Evolutionary conservation across 108 stramenopile genomes (phyloP), one percentile per base, ranked within the genome.

Genomic region (Cyclostephanos invisitatus): DNA sequence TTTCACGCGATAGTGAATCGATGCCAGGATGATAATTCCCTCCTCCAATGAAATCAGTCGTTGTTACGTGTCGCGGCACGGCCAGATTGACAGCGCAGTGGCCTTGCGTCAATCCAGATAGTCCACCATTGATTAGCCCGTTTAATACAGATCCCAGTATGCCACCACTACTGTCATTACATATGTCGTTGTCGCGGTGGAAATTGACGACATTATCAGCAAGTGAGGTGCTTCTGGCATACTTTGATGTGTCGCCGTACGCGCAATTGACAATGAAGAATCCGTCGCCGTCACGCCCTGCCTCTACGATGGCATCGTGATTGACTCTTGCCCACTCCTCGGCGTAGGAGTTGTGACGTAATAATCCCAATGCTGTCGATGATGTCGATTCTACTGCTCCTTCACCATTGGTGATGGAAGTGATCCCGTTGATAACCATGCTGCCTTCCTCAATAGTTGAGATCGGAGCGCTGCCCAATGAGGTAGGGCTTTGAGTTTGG

Each of bases 81-180:
- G 67, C 67, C 40, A 80, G 75, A 15, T 76, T 83, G 1, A 85
- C 72, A 0, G 83, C 85, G 36, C 74, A 72, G 60, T 85, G 85
- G 7, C 74, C 81, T 25, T 79, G 44, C 10, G 69, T 76, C 42
- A 83, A 74, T 24, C 85, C 85, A 10, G 75, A 83, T 14, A 83
- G 53, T 6, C 85, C 85, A 55, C 81, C 78, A 50, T 80, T 83
- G 32, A 83, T 20, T 10, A 78, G 49, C 21, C 82, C 85, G 46
- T 79, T 76, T 2, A 83, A 32, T 1, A 77, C 73, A 27, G 75
- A 35, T 17, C 54, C 40, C 29, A 85, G 63, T 24, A 59, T 59
- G 28, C 37, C 36, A 21, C 55, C 12, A 25, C 55, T 21, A 6
- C 21, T 56, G 20, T 28, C 55, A 27, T 28, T 24, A 3, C 78